Conservation (phyloP, 139 green algal species). For the Ostreobium quekettii region DNA sequence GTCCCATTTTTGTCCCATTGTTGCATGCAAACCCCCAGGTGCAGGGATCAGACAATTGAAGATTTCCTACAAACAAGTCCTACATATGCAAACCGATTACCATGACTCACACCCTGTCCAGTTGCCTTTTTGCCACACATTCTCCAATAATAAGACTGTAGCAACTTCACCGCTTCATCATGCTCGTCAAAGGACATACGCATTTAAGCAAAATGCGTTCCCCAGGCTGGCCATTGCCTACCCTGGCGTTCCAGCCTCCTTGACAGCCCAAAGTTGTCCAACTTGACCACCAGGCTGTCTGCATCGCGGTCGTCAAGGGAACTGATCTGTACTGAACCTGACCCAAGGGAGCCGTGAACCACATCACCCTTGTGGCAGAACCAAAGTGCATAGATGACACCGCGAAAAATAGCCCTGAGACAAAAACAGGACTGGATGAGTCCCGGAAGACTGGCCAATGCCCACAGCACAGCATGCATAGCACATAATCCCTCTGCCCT, state of each 20-base stretch:
- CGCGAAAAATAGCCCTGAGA: constrained; percentile 10
- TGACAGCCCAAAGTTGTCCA: constrained; percentile 74
- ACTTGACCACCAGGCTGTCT: constrained; percentile 47
- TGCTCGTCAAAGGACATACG: neutral
- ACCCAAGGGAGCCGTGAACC: constrained; percentile 59
- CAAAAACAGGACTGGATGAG: too few relatives aligned
- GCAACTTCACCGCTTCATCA: neutral
- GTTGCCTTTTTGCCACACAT: neutral
- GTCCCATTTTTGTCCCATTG: too few relatives aligned
- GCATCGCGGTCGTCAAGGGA: constrained; percentile 42
- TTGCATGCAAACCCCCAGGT: too few relatives aligned
- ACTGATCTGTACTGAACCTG: constrained; percentile 52
- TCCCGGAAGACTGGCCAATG: too few relatives aligned
- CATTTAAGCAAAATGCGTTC: neutral
- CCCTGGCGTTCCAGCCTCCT: neutral
- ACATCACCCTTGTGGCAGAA: constrained; percentile 49
- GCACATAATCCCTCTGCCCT: constrained; percentile 30
- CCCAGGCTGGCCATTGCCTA: neutral
- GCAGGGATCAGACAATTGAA: too few relatives aligned
- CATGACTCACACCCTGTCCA: neutral
- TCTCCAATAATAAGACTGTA: too few relatives aligned
- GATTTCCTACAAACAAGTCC: too few relatives aligned
- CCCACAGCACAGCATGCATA: constrained; percentile 23
- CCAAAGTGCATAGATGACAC: constrained; percentile 42
- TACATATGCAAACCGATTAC: neutral